Percentiles rank a stretch among this genome's conserved stretches.
These are phyloP conservation scores for Aspergillus novoparasiticus DNA, from an alignment of 2,329 filamentous ascomycete species.

Conservation along the genomic window DNA sequence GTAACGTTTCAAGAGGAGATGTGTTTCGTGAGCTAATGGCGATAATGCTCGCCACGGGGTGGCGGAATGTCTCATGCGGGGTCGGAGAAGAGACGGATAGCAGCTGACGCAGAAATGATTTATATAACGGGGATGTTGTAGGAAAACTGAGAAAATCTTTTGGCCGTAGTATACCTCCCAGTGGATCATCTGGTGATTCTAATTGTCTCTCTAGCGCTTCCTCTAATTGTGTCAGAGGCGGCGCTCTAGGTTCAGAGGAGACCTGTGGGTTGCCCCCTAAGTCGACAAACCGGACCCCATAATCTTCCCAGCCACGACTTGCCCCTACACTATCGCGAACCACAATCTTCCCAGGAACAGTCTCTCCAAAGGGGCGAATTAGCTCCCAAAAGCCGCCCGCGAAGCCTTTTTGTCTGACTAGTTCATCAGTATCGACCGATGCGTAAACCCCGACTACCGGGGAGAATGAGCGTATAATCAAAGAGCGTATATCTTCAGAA, in stretches of 20 bases:
- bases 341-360: slow-evolving; percentile 81
- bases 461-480: slow-evolving; percentile 83
- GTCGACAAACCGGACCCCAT: slow-evolving; percentile 79
- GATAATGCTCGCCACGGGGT: slow-evolving; percentile 92
- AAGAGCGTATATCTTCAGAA: slow-evolving; percentile 59
- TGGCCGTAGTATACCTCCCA: slow-evolving; percentile 29
- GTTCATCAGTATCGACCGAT: slow-evolving; percentile 80
- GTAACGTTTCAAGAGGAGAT: slow-evolving; percentile 81
- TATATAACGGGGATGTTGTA: slow-evolving; percentile 75
- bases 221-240: slow-evolving; percentile 65
- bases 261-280: slow-evolving; percentile 54
- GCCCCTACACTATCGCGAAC: slow-evolving; percentile 87
- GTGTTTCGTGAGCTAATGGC: slow-evolving; percentile 89
- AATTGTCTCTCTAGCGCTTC: slow-evolving; percentile 79
- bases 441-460: slow-evolving; percentile 85
- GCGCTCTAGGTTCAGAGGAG: slow-evolving; percentile 38
- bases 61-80: slow-evolving; percentile 89
- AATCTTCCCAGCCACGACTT: slow-evolving; percentile 84
- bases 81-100: slow-evolving; percentile 77
- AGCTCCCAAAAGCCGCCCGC: slow-evolving; percentile 79
- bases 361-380: slow-evolving; percentile 87
- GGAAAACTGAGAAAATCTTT: slow-evolving; percentile 35
- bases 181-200: slow-evolving; percentile 67
- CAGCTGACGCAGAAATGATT: slow-evolving; percentile 79
- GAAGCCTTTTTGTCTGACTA: slow-evolving; percentile 83